phyloP scores from a whole-genome alignment of 306 rosid genomes.

The Datisca glomerata region DNA sequence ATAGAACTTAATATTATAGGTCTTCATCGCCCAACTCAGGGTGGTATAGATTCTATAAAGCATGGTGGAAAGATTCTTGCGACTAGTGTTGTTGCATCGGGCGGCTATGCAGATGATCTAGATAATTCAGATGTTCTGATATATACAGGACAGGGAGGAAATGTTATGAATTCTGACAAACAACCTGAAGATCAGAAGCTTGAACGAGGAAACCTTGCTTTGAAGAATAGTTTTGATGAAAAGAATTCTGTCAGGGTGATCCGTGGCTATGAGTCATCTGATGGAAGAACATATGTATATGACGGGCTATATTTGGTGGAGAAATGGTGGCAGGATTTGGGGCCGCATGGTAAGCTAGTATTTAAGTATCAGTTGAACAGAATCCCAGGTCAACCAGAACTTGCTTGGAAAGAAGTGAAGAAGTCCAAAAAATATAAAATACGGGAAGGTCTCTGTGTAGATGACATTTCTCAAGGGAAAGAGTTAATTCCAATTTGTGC shows the following conservation, averaged over 20 bases:
- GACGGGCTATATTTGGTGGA: conserved; percentile 75
- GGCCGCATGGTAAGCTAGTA: conserved; percentile 72
- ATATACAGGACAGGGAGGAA: conserved; percentile 90
- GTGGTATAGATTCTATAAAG: conserved; percentile 73
- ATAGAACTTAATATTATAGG: conserved; percentile 73
- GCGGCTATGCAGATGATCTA: conserved; percentile 66
- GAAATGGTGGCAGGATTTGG: conserved; percentile 64
- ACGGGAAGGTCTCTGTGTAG: conserved; percentile 58
- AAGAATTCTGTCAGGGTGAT: conserved; percentile 81
- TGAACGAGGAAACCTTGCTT: conserved; percentile 82
- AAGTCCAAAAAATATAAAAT: conserved; percentile 55
- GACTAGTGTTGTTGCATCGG: conserved; percentile 77
- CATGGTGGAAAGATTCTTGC: conserved; percentile 47
- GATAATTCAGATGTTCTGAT: conserved; percentile 56
- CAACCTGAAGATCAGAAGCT: conserved; percentile 96
- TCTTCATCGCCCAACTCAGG: conserved; percentile 63
- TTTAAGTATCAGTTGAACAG: conserved; percentile 61
- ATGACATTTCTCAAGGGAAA: conserved; percentile 72
- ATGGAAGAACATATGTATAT: conserved; percentile 63
- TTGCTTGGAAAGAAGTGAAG: conserved; percentile 72
- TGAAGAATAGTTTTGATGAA: conserved; percentile 60
- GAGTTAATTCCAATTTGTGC: conserved; percentile 65
- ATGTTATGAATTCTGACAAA: conserved; percentile 44
- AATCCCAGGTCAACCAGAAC: conserved; percentile 70
- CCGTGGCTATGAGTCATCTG: conserved; percentile 57